Evolutionary conservation across 441 rosid species (phyloP).

Genomic region (Arabidopsis lyrata): DNA sequence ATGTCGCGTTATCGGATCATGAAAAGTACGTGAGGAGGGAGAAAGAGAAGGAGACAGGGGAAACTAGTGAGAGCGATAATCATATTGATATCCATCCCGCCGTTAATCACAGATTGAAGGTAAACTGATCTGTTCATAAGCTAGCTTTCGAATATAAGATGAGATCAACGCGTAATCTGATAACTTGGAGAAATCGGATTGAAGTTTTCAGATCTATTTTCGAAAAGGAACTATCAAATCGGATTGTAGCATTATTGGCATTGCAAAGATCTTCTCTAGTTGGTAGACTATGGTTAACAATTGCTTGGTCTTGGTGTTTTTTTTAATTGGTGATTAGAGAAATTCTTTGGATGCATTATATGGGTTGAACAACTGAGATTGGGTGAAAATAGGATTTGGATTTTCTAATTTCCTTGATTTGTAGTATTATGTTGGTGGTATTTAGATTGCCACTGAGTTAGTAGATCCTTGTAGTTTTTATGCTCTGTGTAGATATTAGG

Average conservation of each 20-base stretch:
- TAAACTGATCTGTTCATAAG: conserved; percentile 32
- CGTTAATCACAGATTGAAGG: conserved; percentile 95
- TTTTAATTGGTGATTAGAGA: background rate
- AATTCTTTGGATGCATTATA: background rate
- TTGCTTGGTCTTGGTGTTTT: background rate
- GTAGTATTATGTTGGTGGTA: background rate
- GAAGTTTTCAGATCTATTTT: conserved; percentile 3
- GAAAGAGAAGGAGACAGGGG: conserved; percentile 77
- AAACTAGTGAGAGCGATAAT: conserved; percentile 59
- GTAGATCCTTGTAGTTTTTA: background rate
- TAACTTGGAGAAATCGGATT: background rate
- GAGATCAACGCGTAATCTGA: conserved; percentile 17
- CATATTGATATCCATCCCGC: conserved; percentile 97
- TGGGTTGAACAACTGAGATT: too few species aligned
- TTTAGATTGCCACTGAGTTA: background rate
- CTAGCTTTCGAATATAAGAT: conserved; percentile 7
- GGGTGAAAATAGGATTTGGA: background rate
- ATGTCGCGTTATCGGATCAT: conserved; percentile 96
- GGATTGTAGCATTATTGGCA: background rate
- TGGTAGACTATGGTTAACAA: background rate
- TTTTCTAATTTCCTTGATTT: background rate
- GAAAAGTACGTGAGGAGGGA: conserved; percentile 91
- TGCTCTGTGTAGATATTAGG: background rate
- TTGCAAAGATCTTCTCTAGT: conserved; percentile 24
- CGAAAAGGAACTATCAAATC: background rate